Conservation (phyloP, 1,284 basidiomycete species). For the Caloboletus firmus region DNA sequence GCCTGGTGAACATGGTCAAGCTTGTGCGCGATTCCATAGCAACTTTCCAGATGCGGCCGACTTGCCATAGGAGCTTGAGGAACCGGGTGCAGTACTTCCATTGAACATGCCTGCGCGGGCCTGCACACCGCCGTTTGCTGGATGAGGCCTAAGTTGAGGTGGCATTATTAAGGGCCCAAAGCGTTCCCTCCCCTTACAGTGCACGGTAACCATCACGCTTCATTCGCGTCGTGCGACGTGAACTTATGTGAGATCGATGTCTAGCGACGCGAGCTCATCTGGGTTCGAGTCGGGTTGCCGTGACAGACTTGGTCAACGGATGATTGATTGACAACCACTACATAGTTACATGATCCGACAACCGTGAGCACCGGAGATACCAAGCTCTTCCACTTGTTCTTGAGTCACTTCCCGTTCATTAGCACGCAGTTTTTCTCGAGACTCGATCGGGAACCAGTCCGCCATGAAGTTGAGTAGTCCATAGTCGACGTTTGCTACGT, state of each 20-base stretch:
- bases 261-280: background rate
- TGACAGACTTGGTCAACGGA: too few species aligned
- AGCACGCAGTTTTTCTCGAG: conserved; percentile 71
- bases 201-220: too few species aligned
- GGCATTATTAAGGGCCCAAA: too few species aligned
- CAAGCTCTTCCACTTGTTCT: conserved; percentile 71
- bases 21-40: too few species aligned
- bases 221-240: background rate
- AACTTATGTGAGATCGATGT: background rate
- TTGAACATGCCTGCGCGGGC: too few species aligned
- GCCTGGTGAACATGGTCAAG: too few species aligned
- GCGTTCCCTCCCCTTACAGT: too few species aligned
- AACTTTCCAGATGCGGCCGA: too few species aligned
- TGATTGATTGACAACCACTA: background rate
- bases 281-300: background rate
- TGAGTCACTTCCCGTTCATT: conserved; percentile 77
- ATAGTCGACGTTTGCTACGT: conserved; percentile 76
- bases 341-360: conserved; percentile 38
- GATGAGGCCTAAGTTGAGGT: too few species aligned
- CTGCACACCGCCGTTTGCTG: too few species aligned
- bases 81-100: too few species aligned
- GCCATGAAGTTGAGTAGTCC: conserved; percentile 84
- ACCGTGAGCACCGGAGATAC: conserved; percentile 40
- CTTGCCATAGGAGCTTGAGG: too few species aligned
- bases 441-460: conserved; percentile 90